Evolutionary conservation across 2,329 filamentous ascomycete species (phyloP).

Genomic region (Cryphonectria parasitica): DNA sequence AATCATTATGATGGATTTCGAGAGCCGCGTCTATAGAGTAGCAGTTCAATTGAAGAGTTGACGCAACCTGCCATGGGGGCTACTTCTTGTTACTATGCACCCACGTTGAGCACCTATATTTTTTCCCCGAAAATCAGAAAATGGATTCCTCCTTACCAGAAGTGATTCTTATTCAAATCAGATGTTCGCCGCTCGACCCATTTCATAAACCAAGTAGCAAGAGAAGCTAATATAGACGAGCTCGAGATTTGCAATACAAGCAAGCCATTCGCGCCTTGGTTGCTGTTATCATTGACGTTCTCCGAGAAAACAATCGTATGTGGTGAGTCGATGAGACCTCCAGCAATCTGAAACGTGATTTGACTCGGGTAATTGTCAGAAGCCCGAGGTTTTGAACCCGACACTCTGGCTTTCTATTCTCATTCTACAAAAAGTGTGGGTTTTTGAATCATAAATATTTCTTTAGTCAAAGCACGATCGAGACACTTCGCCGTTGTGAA

Average conservation of each 20-base stretch:
- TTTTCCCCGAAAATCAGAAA: too few species aligned
- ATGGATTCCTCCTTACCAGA: neutral
- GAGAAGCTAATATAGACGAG: neutral
- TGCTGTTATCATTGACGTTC: neutral
- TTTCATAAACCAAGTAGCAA: neutral
- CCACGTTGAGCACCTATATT: neutral
- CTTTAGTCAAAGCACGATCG: neutral
- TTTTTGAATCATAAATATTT: neutral
- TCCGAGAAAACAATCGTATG: neutral
- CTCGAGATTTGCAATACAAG: neutral
- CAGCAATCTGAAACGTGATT: neutral
- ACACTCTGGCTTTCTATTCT: neutral
- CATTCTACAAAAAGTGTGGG: neutral
- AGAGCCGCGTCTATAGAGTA: neutral
- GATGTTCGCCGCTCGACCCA: neutral
- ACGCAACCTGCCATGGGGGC: neutral
- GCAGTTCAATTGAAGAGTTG: neutral
- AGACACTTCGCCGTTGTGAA: neutral
- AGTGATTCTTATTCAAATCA: neutral
- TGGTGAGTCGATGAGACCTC: neutral
- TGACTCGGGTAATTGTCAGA: slow-evolving; percentile 3
- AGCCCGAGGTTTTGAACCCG: neutral
- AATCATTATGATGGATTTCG: neutral
- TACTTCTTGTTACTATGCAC: neutral
- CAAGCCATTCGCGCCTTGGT: slow-evolving; percentile 1